These are phyloP conservation scores for Hibiscus mutabilis DNA, from an alignment of 345 rosid genomes.

Conservation along the genomic window DNA sequence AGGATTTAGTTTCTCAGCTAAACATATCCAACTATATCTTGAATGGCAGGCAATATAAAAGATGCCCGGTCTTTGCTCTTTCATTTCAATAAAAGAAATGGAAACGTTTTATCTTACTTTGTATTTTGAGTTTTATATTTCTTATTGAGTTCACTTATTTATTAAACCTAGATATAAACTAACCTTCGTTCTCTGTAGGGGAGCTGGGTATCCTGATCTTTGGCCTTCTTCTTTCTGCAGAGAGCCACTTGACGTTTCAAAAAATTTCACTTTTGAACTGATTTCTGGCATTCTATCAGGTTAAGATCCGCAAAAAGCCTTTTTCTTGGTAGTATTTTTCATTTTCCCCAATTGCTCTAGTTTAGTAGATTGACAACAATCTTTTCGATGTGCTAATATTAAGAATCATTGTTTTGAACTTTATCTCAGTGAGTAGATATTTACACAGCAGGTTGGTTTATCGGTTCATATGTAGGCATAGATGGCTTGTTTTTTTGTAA, in stretches of 20 bases:
- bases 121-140: not conserved
- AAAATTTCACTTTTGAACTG: slow-evolving; percentile 70
- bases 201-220: slow-evolving; percentile 84
- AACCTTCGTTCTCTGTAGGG: slow-evolving; percentile 51
- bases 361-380: not conserved
- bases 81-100: not conserved
- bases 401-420: slow-evolving; percentile 6
- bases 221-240: slow-evolving; percentile 88
- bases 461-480: not conserved
- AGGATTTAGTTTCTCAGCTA: not conserved
- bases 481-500: not conserved
- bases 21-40: not conserved
- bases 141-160: not conserved
- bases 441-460: not conserved
- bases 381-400: not conserved
- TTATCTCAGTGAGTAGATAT: not conserved
- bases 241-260: slow-evolving; percentile 95
- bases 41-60: not conserved
- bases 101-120: not conserved
- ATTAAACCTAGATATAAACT: slow-evolving; percentile 1
- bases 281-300: slow-evolving; percentile 81
- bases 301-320: slow-evolving; percentile 18
- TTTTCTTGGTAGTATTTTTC: not conserved
- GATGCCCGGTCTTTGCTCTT: not conserved
- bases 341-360: not conserved